A percentile compares a stretch with the other conserved stretches of the same genome.
Evolutionary conservation across 352 stramenopile species (phyloP).

Genomic region (Proteromonas lacertae): DNA sequence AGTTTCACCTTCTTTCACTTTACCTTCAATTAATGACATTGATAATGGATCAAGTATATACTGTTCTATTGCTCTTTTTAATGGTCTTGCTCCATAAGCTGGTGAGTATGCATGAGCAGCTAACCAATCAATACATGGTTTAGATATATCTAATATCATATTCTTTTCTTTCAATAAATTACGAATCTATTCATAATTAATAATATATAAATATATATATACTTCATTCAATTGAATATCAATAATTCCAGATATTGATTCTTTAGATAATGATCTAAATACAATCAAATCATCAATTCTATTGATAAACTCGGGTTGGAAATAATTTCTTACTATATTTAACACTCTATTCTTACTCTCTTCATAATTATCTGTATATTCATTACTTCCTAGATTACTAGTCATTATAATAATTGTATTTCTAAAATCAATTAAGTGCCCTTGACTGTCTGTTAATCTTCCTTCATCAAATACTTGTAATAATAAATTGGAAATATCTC

Average conservation of each 20-base stretch:
- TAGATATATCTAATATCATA: slow-evolving; percentile 22
- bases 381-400: slow-evolving; percentile 42
- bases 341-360: slow-evolving; percentile 27
- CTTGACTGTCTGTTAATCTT: slow-evolving; percentile 49
- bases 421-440: slow-evolving; percentile 68
- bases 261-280: slow-evolving; percentile 54
- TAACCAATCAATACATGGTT: slow-evolving; percentile 26
- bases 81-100: slow-evolving; percentile 57
- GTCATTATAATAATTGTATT: slow-evolving; percentile 92
- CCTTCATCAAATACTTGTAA: slow-evolving; percentile 59
- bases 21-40: no score
- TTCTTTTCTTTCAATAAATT: slow-evolving; percentile 23
- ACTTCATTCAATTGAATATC: slow-evolving; percentile 24
- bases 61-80: slow-evolving; percentile 64
- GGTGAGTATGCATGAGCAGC: not conserved
- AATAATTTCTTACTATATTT: slow-evolving; percentile 32
- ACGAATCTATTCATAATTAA: no score
- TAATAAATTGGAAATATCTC: slow-evolving; percentile 69
- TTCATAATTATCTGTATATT: slow-evolving; percentile 5
- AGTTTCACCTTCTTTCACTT: no score
- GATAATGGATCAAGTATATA: not conserved
- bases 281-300: slow-evolving; percentile 73
- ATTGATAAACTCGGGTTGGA: slow-evolving; percentile 77
- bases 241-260: slow-evolving; percentile 55
- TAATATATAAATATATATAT: no score